Percentiles rank a stretch among this genome's conserved stretches.
phyloP scores from a whole-genome alignment of 768 basidiomycete genomes.

The Kwoniella botswanensis region DNA sequence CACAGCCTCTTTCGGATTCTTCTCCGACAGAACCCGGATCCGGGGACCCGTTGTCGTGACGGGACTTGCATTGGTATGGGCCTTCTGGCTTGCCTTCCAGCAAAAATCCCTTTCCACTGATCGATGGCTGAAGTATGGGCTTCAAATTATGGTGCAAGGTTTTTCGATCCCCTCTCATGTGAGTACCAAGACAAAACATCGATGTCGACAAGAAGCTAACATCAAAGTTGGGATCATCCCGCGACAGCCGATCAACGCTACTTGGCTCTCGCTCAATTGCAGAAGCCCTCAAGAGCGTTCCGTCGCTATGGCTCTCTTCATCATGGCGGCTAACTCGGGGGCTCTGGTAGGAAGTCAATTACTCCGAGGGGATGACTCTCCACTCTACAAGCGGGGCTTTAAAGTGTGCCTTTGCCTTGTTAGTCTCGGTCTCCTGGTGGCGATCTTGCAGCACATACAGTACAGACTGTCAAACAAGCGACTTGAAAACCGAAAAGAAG shows the following conservation, averaged over 20 bases:
- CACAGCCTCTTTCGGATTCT: slow-evolving; percentile 33
- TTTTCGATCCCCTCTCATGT: slow-evolving; percentile 35
- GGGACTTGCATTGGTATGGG: slow-evolving; percentile 29
- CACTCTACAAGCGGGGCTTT: slow-evolving; percentile 47
- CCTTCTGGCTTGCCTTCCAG: slow-evolving; percentile 46
- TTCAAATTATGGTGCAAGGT: slow-evolving; percentile 32
- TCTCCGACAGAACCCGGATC: slow-evolving; percentile 35
- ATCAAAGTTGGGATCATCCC: slow-evolving; percentile 15
- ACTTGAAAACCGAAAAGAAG: background rate
- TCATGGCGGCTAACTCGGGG: slow-evolving; percentile 52
- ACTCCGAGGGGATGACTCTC: slow-evolving; percentile 47
- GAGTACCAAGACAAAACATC: slow-evolving; percentile 9
- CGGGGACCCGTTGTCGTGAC: slow-evolving; percentile 41
- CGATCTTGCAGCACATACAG: slow-evolving; percentile 43
- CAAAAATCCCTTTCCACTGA: slow-evolving; percentile 33
- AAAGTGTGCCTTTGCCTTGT: slow-evolving; percentile 38
- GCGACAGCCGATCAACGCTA: slow-evolving; percentile 41
- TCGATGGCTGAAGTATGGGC: slow-evolving; percentile 37
- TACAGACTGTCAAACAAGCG: slow-evolving; percentile 43
- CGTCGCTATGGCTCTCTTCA: slow-evolving; percentile 50
- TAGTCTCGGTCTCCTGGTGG: slow-evolving; percentile 27
- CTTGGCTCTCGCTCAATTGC: slow-evolving; percentile 51
- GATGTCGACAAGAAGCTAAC: background rate
- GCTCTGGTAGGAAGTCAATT: slow-evolving; percentile 49
- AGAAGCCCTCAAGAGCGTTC: slow-evolving; percentile 44